Conservation (phyloP, 176 grass and related monocot species). For the Eleusine indica region DNA sequence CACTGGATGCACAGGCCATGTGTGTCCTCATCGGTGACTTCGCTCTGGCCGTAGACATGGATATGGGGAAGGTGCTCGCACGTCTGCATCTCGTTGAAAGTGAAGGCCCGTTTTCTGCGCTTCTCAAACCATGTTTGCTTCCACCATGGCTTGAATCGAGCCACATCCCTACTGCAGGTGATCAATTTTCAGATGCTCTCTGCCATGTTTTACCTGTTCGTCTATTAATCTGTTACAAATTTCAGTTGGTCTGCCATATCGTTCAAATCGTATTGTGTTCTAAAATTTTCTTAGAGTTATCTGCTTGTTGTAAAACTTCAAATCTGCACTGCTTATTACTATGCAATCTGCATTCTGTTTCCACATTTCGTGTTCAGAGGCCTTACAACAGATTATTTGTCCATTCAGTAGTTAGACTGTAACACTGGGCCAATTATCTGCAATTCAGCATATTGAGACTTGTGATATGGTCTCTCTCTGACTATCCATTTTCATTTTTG, state of each 20-base stretch:
- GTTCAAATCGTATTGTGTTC: no score
- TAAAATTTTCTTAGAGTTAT: background rate
- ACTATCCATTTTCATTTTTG: background rate
- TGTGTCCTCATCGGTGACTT: background rate
- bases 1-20: background rate
- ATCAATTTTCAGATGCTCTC: background rate
- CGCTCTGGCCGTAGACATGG: background rate
- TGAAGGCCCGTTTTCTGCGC: background rate
- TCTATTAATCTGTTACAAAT: no score
- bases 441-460: no score
- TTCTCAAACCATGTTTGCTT: conserved; percentile 9
- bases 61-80: background rate
- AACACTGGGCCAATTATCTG: background rate
- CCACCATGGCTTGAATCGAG: conserved; percentile 9
- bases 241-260: no score
- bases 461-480: no score
- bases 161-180: conserved; percentile 33
- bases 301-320: background rate
- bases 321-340: no score
- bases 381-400: background rate
- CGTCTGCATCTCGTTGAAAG: background rate
- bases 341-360: background rate
- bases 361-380: no score
- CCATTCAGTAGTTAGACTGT: background rate
- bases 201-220: no score